phyloP scores from a whole-genome alignment of 1,284 basidiomycete genomes.

The Ustilago bromivora region DNA sequence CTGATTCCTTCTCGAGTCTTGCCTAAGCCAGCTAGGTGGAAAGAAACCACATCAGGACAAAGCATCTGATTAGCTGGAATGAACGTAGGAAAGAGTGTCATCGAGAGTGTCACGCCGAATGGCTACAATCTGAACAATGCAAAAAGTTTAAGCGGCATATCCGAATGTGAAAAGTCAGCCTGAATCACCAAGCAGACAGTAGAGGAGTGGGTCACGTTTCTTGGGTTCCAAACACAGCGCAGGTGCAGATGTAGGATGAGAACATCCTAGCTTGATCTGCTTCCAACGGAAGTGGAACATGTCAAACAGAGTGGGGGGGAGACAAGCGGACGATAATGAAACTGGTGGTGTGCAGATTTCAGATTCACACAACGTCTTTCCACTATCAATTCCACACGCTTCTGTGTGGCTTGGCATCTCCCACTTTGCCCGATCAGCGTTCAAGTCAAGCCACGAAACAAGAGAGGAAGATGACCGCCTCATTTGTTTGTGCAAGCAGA shows the following conservation, averaged over 20 bases:
- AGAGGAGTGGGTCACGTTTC: too few relatives aligned
- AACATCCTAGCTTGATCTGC: not conserved
- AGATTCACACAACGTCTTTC: not conserved
- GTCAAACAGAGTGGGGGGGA: slow-evolving; percentile 5
- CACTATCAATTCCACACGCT: not conserved
- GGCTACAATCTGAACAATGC: not conserved
- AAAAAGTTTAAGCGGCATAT: slow-evolving; percentile 9
- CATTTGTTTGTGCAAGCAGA: not conserved
- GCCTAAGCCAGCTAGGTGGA: too few relatives aligned
- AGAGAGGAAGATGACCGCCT: not conserved
- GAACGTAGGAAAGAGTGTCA: not conserved
- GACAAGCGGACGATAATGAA: not conserved
- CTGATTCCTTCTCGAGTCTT: too few relatives aligned
- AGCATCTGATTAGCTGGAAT: not conserved
- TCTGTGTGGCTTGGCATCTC: not conserved
- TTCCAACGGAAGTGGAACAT: slow-evolving; percentile 4
- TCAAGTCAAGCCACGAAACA: not conserved
- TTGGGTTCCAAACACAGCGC: not conserved
- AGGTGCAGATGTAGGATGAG: not conserved
- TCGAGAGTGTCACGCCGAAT: not conserved
- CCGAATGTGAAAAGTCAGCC: not conserved
- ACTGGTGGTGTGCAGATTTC: slow-evolving; percentile 7
- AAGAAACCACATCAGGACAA: too few relatives aligned
- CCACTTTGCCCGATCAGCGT: too few relatives aligned
- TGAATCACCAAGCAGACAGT: not conserved